phyloP scores from a whole-genome alignment of 176 grass and related monocot genomes.

The Ananas comosus region DNA sequence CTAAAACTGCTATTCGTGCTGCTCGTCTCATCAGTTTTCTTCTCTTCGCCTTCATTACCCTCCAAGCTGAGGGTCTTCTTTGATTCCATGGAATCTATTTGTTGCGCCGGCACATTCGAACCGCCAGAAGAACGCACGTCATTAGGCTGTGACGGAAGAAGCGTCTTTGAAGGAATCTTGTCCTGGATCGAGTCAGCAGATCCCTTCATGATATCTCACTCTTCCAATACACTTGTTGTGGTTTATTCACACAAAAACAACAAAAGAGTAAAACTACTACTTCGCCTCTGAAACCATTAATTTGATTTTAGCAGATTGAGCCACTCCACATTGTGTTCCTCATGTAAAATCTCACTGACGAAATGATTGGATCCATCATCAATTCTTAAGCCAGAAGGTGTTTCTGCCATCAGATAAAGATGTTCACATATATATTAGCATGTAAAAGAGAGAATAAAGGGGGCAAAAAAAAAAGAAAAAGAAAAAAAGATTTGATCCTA shows the following conservation, averaged over 20 bases:
- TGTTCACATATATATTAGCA: too few species aligned
- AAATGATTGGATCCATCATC: neutral
- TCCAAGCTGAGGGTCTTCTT: slow-evolving; percentile 34
- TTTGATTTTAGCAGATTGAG: too few species aligned
- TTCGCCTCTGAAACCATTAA: too few species aligned
- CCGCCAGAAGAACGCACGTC: slow-evolving; percentile 18
- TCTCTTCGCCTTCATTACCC: slow-evolving; percentile 49
- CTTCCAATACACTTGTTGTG: slow-evolving; percentile 10
- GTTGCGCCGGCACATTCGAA: slow-evolving; percentile 20
- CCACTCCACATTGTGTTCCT: too few species aligned
- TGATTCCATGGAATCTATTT: slow-evolving; percentile 35
- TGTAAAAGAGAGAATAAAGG: too few species aligned
- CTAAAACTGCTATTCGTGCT: slow-evolving; percentile 66
- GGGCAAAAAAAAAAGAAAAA: too few species aligned
- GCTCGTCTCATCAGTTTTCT: slow-evolving; percentile 57
- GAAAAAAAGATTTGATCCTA: too few species aligned
- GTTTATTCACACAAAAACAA: neutral
- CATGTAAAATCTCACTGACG: too few species aligned
- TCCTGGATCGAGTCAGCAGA: slow-evolving; percentile 28
- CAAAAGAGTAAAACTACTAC: too few species aligned
- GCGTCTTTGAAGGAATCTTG: slow-evolving; percentile 15
- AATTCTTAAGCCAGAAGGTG: too few species aligned
- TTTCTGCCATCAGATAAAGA: too few species aligned
- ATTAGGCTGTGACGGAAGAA: slow-evolving; percentile 11
- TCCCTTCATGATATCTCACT: slow-evolving; percentile 25